phyloP scores from a whole-genome alignment of 2,329 filamentous ascomycete genomes.

The Alternaria arborescens region DNA sequence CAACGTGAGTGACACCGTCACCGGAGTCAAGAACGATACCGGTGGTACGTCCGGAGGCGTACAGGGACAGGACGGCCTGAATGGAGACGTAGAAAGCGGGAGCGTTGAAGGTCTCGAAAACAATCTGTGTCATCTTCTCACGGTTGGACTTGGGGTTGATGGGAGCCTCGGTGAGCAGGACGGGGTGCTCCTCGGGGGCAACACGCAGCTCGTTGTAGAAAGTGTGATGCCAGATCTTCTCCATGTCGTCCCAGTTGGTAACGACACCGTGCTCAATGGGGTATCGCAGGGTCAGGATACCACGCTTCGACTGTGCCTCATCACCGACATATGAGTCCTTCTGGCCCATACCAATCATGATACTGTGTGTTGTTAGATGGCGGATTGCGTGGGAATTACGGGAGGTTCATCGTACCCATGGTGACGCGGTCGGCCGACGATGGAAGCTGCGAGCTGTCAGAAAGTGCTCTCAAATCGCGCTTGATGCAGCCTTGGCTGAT shows the following conservation, averaged over 20 bases:
- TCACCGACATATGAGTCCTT: conserved; percentile 99
- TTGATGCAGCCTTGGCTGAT: conserved; percentile 17
- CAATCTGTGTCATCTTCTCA: conserved; percentile 99
- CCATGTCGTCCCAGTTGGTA: conserved; percentile 99
- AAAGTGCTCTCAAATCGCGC: conserved; percentile 28
- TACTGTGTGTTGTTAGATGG: conserved; percentile 68
- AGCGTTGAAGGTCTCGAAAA: conserved; percentile 99
- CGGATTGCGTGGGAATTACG: conserved; percentile 27
- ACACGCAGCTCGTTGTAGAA: conserved; percentile 99
- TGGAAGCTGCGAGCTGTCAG: conserved; percentile 75
- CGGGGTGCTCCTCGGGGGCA: conserved; percentile 99
- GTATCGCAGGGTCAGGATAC: conserved; percentile 99
- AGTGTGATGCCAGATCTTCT: conserved; percentile 99
- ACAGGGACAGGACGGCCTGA: conserved; percentile 98
- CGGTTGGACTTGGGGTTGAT: conserved; percentile 99
- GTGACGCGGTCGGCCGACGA: conserved; percentile 99
- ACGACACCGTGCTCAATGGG: conserved; percentile 99
- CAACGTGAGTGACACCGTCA: conserved; percentile 99
- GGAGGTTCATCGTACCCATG: conserved; percentile 81
- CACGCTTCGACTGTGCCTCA: conserved; percentile 99
- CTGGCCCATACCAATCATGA: conserved; percentile 99
- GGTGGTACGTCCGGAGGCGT: conserved; percentile 99
- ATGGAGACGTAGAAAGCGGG: conserved; percentile 99
- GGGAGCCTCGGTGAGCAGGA: conserved; percentile 97
- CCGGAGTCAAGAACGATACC: conserved; percentile 99